phyloP scores from a whole-genome alignment of 176 grass and related monocot species.

The Paspalum notatum region DNA sequence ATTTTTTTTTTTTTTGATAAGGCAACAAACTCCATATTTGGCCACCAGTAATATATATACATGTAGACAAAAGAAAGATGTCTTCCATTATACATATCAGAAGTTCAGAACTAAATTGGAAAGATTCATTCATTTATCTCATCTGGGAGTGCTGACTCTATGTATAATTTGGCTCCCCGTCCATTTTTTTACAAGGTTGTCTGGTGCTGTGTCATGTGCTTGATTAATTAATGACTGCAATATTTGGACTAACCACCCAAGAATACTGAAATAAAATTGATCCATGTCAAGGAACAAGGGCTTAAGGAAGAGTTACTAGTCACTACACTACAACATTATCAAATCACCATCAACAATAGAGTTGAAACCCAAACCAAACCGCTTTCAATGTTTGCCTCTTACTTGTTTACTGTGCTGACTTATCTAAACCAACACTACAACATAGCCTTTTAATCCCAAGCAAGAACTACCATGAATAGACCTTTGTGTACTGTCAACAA shows the following conservation, averaged over 20 bases:
- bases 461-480: too few species aligned
- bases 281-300: not conserved
- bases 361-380: too few species aligned
- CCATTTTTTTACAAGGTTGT: conserved; percentile 18
- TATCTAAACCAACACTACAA: too few species aligned
- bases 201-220: not conserved
- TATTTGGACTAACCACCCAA: conserved; percentile 8
- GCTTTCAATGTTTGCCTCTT: too few species aligned
- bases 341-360: not conserved
- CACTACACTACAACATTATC: not conserved
- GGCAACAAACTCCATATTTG: not conserved
- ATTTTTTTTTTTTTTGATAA: too few species aligned
- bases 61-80: not conserved
- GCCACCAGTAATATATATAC: not conserved
- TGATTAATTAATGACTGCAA: not conserved
- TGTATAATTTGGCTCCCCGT: not conserved
- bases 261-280: conserved; percentile 2
- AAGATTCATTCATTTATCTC: not conserved
- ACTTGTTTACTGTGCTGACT: too few species aligned
- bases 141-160: not conserved
- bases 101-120: not conserved
- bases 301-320: not conserved
- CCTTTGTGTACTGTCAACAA: too few species aligned
- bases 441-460: too few species aligned
- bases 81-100: not conserved